phyloP scores from a whole-genome alignment of 805 yeast genomes.

The Wickerhamomyces silvicola region DNA sequence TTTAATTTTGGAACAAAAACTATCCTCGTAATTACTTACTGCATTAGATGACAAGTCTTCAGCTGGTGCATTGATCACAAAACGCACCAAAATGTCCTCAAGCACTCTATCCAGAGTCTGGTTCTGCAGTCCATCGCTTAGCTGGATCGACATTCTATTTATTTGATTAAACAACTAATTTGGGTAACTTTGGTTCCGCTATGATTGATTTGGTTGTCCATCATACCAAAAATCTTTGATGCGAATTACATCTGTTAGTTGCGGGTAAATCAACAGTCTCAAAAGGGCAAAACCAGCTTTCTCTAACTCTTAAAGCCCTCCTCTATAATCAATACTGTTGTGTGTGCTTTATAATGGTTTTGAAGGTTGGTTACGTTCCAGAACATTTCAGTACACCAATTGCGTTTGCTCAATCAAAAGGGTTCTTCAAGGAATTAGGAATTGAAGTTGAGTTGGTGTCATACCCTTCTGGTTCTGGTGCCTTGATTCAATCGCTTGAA shows the following conservation, averaged over 20 bases:
- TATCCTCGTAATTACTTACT: conserved; percentile 15
- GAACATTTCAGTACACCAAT: conserved; percentile 91
- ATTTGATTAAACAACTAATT: no score
- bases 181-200: conserved; percentile 1
- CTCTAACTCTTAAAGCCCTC: no score
- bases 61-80: conserved; percentile 84
- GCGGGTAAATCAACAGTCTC: no score
- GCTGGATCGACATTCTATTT: conserved; percentile 50
- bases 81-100: conserved; percentile 84
- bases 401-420: conserved; percentile 58
- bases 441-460: conserved; percentile 57
- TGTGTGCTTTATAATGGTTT: conserved; percentile 19
- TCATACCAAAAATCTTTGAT: no score
- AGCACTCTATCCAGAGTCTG: conserved; percentile 66
- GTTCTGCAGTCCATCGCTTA: conserved; percentile 48
- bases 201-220: neutral
- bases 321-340: no score
- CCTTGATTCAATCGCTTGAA: conserved; percentile 67
- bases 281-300: no score
- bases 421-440: conserved; percentile 43
- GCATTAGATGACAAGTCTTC: conserved; percentile 80
- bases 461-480: conserved; percentile 85
- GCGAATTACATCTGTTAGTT: no score
- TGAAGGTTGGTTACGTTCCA: conserved; percentile 77
- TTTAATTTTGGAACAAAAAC: neutral